phyloP scores from a whole-genome alignment of 805 yeast genomes.

The Schizosaccharomyces pombe region DNA sequence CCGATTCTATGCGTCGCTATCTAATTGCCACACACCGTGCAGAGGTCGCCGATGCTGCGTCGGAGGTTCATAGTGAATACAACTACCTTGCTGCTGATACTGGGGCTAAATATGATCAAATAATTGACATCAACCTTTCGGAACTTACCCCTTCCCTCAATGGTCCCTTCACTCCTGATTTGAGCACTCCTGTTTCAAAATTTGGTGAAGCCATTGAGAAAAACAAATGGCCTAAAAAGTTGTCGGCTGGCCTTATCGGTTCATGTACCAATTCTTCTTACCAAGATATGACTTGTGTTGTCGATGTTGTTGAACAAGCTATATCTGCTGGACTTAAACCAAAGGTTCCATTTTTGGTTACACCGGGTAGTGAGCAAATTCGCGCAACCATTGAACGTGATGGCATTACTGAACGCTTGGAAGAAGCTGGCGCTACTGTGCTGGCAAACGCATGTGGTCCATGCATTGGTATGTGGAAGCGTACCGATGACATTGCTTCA shows the following conservation, averaged over 20 bases:
- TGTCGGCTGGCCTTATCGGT: constrained; percentile 88
- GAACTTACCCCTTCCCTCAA: constrained; percentile 86
- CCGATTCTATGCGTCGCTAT: constrained; percentile 69
- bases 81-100: constrained; percentile 63
- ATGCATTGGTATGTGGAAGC: constrained; percentile 98
- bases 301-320: constrained; percentile 77
- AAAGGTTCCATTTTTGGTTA: constrained; percentile 74
- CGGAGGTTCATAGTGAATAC: constrained; percentile 29
- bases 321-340: constrained; percentile 75
- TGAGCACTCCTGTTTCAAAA: constrained; percentile 82
- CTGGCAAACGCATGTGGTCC: constrained; percentile 98
- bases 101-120: constrained; percentile 83
- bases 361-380: constrained; percentile 96
- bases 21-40: constrained; percentile 69
- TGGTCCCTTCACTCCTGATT: constrained; percentile 97
- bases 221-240: constrained; percentile 80
- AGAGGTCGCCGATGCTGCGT: constrained; percentile 62
- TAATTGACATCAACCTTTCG: constrained; percentile 70
- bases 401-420: constrained; percentile 71
- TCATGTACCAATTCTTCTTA: constrained; percentile 97
- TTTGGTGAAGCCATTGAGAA: constrained; percentile 61
- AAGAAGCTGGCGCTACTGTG: constrained; percentile 80
- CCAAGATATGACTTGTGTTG: constrained; percentile 95
- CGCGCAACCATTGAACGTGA: constrained; percentile 96
- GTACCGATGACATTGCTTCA: constrained; percentile 29